phyloP scores from a whole-genome alignment of 345 rosid genomes.

The Gossypioides kirkii region DNA sequence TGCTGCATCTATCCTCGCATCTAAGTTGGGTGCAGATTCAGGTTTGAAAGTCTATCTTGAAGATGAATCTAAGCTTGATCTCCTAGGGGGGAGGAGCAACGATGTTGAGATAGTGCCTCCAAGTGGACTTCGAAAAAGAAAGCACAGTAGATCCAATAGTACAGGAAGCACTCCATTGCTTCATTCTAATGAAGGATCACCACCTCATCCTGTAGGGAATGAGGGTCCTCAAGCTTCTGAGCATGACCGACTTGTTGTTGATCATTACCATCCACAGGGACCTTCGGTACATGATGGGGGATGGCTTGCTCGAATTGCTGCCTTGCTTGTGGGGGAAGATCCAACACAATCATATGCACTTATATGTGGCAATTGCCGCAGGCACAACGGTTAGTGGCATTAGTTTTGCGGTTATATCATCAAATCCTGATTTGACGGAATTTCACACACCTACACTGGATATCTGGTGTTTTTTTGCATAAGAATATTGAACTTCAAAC shows the following conservation, averaged over 20 bases:
- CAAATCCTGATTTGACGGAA: neutral
- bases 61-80: conserved; percentile 51
- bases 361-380: conserved; percentile 88
- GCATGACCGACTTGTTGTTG: conserved; percentile 55
- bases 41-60: conserved; percentile 75
- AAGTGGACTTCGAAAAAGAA: conserved; percentile 71
- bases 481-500: neutral
- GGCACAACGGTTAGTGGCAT: conserved; percentile 79
- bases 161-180: conserved; percentile 39
- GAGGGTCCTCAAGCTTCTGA: conserved; percentile 39
- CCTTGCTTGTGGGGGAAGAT: conserved; percentile 95
- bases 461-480: neutral
- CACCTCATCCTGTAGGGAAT: conserved; percentile 30
- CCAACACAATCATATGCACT: conserved; percentile 88
- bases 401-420: neutral
- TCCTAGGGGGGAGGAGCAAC: conserved; percentile 51
- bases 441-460: neutral
- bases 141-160: conserved; percentile 45
- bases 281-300: conserved; percentile 52
- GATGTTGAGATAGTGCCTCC: conserved; percentile 61
- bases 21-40: conserved; percentile 91
- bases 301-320: conserved; percentile 90
- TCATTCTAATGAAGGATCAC: conserved; percentile 41
- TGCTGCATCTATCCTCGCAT: conserved; percentile 94
- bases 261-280: conserved; percentile 60